phyloP scores from a whole-genome alignment of 1,284 basidiomycete genomes.

The Entoloma clypeatum region DNA sequence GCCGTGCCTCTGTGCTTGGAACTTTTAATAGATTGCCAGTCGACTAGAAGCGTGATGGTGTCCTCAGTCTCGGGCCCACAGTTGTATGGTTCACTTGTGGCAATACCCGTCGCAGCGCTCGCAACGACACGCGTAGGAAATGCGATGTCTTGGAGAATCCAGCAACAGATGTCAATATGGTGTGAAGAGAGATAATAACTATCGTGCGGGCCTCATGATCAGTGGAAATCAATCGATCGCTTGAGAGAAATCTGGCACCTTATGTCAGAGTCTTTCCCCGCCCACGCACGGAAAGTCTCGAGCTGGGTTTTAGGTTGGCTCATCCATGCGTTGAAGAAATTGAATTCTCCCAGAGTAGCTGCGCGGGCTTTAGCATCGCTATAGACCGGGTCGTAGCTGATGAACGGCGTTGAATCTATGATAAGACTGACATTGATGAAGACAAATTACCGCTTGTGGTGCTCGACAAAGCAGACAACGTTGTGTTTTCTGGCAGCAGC shows the following conservation, averaged over 20 bases:
- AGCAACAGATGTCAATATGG: conserved; percentile 89
- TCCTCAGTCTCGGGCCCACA: conserved; percentile 86
- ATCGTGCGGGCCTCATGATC: conserved; percentile 16
- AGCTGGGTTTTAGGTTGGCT: conserved; percentile 93
- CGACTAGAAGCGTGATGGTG: conserved; percentile 90
- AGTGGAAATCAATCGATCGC: background rate
- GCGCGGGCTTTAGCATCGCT: conserved; percentile 83
- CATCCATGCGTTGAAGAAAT: conserved; percentile 92
- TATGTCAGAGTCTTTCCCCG: conserved; percentile 90
- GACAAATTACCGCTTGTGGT: conserved; percentile 64
- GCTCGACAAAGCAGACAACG: conserved; percentile 89
- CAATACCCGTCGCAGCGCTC: conserved; percentile 85
- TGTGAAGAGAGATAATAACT: conserved; percentile 94
- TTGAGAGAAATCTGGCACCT: conserved; percentile 41
- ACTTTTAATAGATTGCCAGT: conserved; percentile 81
- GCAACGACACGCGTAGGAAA: conserved; percentile 83
- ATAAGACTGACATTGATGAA: conserved; percentile 1
- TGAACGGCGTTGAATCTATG: conserved; percentile 5
- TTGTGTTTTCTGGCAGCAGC: conserved; percentile 73
- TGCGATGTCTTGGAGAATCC: conserved; percentile 83
- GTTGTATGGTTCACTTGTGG: conserved; percentile 80
- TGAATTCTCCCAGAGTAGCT: conserved; percentile 81
- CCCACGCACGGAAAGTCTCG: conserved; percentile 93
- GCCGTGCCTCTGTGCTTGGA: conserved; percentile 71
- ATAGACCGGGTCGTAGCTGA: conserved; percentile 88